Evolutionary conservation across 2,329 filamentous ascomycete genomes (phyloP), one percentile per base, ranked within the genome.

Genomic region (Xylaria sp.): DNA sequence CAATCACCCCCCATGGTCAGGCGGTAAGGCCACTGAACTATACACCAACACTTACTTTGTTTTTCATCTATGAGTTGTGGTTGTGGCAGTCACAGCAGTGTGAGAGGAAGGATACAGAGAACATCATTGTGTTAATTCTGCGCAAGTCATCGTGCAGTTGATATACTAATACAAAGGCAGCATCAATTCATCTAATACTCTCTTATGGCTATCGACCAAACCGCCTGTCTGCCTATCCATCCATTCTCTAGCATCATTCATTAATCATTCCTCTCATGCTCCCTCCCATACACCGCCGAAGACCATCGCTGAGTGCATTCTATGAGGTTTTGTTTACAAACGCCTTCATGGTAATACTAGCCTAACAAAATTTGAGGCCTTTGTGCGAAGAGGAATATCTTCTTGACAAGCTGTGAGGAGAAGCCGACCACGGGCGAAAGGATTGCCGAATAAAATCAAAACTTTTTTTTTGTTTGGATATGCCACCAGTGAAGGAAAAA

Each of bases 101-200:
- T 32, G 21, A 53, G 50, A n/a, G 27, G 5, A 42, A 32, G 25
- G 25, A 10, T 16, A 25, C 16, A 48, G 42, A 48, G 32, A 0
- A 55, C 29, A 54, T 63, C 18, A 44, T 54, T 9, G 12, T 16
- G n/a, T 62, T 40, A 8, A 57, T 61, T 61, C 8, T 29, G 29
- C 60, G 27, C 60, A 67, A 67, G 4, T 60, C 47, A 67, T 60
- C 25, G 44, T 16, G 32, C n/a, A 51, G 51, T 42, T 58, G 4
- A n/a, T 47, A 58, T 53, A 63, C 44, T 61, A 48, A n/a, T 5
- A 48, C 21, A 9, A n/a, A 2, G 13, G 18, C 6, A 13, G 58
- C 29, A 60, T 23, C 27, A 37, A 37, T 12, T 29, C 10, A 9
- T 32, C n/a, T 16, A 60, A 8, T 16, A 5, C 27, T 48, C 29